Conservation (phyloP, 495 filamentous ascomycete genomes). For the Annulohypoxylon nitens region DNA sequence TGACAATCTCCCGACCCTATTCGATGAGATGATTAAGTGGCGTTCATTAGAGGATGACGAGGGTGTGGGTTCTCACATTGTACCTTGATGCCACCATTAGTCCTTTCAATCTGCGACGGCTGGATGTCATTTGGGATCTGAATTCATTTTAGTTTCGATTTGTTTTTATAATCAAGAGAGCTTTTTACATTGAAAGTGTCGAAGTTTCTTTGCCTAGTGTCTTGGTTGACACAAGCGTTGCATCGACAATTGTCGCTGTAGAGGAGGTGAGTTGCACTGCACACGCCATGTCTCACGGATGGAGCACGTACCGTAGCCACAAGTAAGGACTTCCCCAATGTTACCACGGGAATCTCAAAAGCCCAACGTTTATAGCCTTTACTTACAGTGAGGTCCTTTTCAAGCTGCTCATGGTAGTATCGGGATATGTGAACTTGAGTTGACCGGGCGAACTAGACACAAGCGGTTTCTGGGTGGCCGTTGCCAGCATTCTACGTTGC, state of each 20-base stretch:
- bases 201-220: constrained; percentile 79
- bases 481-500: constrained; percentile 29
- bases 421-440: constrained; percentile 27
- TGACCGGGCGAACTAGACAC: constrained; percentile 35
- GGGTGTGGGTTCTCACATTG: constrained; percentile 53
- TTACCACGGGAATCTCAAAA: constrained; percentile 24
- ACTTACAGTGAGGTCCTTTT: constrained; percentile 47
- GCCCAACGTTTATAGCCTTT: not conserved
- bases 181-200: constrained; percentile 71
- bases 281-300: not conserved
- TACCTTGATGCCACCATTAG: constrained; percentile 55
- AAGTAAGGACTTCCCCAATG: constrained; percentile 47
- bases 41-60: not conserved
- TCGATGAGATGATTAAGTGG: constrained; percentile 32
- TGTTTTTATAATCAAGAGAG: not conserved
- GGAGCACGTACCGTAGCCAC: constrained; percentile 56
- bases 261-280: constrained; percentile 28
- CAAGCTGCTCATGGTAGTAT: not conserved
- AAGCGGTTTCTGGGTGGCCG: constrained; percentile 25
- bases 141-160: constrained; percentile 28
- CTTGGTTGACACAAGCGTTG: constrained; percentile 75
- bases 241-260: constrained; percentile 84
- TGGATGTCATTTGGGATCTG: constrained; percentile 67
- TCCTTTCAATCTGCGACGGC: constrained; percentile 49
- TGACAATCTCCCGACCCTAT: constrained; percentile 70